Percentiles rank a stretch among this genome's conserved stretches.
Conservation (phyloP, 805 yeast genomes). For the Barnettozyma vustinii region DNA sequence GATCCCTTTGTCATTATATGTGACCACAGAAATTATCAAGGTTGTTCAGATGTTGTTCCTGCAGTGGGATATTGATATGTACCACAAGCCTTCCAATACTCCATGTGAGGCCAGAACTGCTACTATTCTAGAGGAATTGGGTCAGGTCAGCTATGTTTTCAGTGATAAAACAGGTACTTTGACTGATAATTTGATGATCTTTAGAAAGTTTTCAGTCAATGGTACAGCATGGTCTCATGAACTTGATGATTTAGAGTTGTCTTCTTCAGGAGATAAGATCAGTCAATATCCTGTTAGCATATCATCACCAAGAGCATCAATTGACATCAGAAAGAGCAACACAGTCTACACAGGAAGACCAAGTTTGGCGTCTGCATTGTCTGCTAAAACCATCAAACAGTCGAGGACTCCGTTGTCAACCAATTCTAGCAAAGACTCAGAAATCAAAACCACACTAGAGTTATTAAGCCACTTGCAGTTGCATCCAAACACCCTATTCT, state of each 20-base stretch:
- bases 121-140: slow-evolving; percentile 90
- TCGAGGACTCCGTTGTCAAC: background rate
- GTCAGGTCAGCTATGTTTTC: slow-evolving; percentile 92
- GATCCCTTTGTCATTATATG: slow-evolving; percentile 91
- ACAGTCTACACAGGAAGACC: slow-evolving; percentile 48
- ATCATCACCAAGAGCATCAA: slow-evolving; percentile 26
- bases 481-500: slow-evolving; percentile 63
- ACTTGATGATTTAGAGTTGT: slow-evolving; percentile 32
- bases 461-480: slow-evolving; percentile 64
- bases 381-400: slow-evolving; percentile 9
- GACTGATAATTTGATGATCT: slow-evolving; percentile 91
- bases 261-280: background rate
- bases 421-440: background rate
- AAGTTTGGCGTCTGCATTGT: slow-evolving; percentile 44
- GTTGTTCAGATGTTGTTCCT: slow-evolving; percentile 76
- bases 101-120: slow-evolving; percentile 96
- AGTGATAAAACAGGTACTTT: slow-evolving; percentile 97
- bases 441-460: slow-evolving; percentile 52
- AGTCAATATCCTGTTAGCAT: too few species aligned
- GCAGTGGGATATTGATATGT: slow-evolving; percentile 94
- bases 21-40: slow-evolving; percentile 93
- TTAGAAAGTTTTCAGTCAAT: slow-evolving; percentile 79
- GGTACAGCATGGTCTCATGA: slow-evolving; percentile 92
- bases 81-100: slow-evolving; percentile 74
- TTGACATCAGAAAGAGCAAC: slow-evolving; percentile 36